A percentile compares a stretch with the other conserved stretches of the same genome.
These are phyloP conservation scores for Medicago ruthenica DNA, from an alignment of 306 rosid species.

Conservation along the genomic window DNA sequence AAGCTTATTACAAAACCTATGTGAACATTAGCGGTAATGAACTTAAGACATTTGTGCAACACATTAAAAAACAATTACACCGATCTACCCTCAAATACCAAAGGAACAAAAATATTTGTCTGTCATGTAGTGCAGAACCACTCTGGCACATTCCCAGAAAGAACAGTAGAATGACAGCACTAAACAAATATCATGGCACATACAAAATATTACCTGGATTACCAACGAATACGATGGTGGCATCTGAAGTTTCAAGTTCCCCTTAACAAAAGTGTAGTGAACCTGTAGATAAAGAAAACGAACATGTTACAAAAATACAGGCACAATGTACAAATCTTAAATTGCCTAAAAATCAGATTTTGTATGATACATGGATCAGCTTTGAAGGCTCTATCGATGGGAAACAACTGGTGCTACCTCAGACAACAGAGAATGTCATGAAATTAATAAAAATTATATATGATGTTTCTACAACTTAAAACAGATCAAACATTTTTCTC, in stretches of 20 bases:
- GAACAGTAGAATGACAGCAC: constrained; percentile 11
- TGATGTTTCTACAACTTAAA: constrained; percentile 32
- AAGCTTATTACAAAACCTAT: background rate
- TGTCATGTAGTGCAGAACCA: background rate
- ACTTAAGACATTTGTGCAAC: background rate
- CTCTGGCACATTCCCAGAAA: background rate
- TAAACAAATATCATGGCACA: constrained; percentile 11
- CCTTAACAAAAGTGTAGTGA: constrained; percentile 79
- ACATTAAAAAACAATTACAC: background rate
- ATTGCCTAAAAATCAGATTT: constrained; percentile 11
- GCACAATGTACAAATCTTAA: constrained; percentile 4
- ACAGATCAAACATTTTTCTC: constrained; percentile 7
- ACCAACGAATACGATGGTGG: constrained; percentile 78
- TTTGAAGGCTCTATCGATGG: constrained; percentile 1
- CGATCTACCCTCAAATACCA: constrained; percentile 21
- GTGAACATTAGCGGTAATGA: too few relatives aligned
- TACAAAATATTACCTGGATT: constrained; percentile 74
- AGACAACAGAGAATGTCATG: background rate
- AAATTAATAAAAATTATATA: background rate
- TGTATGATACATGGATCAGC: background rate
- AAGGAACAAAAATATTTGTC: background rate
- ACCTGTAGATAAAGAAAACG: constrained; percentile 54
- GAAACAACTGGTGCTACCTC: constrained; percentile 12
- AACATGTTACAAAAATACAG: constrained; percentile 9
- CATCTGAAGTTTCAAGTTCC: constrained; percentile 74